phyloP scores from a whole-genome alignment of 1,284 basidiomycete species.

The Puccinia sorghi region DNA sequence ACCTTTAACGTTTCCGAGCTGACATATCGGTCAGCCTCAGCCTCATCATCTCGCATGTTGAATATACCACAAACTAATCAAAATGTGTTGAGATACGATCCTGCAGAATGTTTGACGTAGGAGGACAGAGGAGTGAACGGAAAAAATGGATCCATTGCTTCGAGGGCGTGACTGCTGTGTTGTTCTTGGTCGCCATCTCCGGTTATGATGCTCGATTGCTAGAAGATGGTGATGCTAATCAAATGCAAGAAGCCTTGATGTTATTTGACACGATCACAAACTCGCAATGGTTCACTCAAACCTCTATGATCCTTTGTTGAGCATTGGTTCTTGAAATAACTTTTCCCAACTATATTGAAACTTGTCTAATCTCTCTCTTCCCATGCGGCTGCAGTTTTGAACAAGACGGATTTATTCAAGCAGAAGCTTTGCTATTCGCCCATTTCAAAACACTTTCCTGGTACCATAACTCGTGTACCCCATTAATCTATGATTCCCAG shows the following conservation, averaged over 20 bases:
- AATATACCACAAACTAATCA: not conserved
- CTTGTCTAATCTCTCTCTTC: not conserved
- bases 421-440: conserved; percentile 77
- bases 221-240: conserved; percentile 91
- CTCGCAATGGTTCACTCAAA: conserved; percentile 87
- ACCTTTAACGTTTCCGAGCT: conserved; percentile 65
- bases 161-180: conserved; percentile 69
- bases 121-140: conserved; percentile 83
- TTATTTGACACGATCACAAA: conserved; percentile 97
- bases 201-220: conserved; percentile 91
- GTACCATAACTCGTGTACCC: not conserved
- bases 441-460: conserved; percentile 70
- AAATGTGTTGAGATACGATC: not conserved
- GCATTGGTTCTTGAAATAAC: conserved; percentile 23
- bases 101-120: conserved; percentile 77
- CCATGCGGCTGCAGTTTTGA: conserved; percentile 51
- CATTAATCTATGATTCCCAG: not conserved
- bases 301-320: conserved; percentile 69
- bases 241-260: conserved; percentile 94
- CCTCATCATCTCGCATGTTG: not conserved
- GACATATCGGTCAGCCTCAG: conserved; percentile 47
- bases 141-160: conserved; percentile 66
- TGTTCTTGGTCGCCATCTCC: conserved; percentile 80
- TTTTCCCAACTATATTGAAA: not conserved
- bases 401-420: conserved; percentile 72